phyloP scores from a whole-genome alignment of 176 grass and related monocot species.

The Oryza glumipatula region DNA sequence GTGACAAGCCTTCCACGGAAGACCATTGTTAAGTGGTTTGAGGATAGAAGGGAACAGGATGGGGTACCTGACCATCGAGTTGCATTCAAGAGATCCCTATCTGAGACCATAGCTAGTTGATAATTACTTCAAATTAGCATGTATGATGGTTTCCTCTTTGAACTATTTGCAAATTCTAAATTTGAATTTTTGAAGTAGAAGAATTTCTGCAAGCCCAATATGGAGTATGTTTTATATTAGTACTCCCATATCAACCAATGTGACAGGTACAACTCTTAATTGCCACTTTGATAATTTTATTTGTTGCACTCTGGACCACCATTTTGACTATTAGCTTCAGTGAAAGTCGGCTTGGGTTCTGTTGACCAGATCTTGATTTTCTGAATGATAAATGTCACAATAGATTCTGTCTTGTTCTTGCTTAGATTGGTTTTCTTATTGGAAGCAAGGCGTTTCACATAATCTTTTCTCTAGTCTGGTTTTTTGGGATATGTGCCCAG shows the following conservation, averaged over 20 bases:
- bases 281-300: conserved; percentile 35
- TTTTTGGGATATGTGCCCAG: conserved; percentile 18
- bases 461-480: conserved; percentile 26
- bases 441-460: conserved; percentile 32
- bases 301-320: conserved; percentile 46
- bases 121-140: conserved; percentile 36
- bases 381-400: conserved; percentile 8
- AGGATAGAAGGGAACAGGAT: conserved; percentile 77
- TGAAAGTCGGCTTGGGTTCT: conserved; percentile 24
- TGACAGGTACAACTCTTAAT: conserved; percentile 62
- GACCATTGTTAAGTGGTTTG: conserved; percentile 87
- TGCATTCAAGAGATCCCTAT: conserved; percentile 51
- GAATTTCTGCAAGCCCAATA: conserved; percentile 23
- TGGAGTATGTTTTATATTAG: conserved; percentile 35
- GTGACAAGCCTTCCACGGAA: conserved; percentile 89
- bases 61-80: conserved; percentile 59
- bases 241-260: conserved; percentile 36
- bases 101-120: conserved; percentile 54
- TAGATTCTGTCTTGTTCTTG: conserved; percentile 29
- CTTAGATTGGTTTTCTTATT: conserved; percentile 36
- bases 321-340: conserved; percentile 44
- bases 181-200: conserved; percentile 37
- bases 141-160: conserved; percentile 26
- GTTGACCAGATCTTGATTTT: conserved; percentile 51
- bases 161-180: conserved; percentile 45